Base-by-base conservation (phyloP, 805 yeast species). In the Nematodospora valgi region DNA sequence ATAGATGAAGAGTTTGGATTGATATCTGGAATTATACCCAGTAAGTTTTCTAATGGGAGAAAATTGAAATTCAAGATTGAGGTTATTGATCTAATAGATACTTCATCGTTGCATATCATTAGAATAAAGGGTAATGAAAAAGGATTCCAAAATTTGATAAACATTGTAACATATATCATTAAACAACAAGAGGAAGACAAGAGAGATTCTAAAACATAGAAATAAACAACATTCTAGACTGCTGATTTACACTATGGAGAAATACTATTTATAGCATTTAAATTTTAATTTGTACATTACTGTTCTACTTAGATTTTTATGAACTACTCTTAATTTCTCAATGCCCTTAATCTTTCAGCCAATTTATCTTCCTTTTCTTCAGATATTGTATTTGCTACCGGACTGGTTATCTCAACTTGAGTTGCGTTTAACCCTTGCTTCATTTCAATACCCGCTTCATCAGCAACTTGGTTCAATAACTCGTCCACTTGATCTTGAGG, bases 401-500 rank as follows among this genome's bases (percentile, higher is more conserved):
- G 70, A 3, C 70, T 48, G 15, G 51, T 44, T 12, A 67, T 56
- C 9, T 70, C 72, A 1, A 78, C 75, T 48, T 74, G 66, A 11
- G 87, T 78, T 42, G 78, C 84, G 30, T 76, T 76, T 43, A 94
- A 76, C 33, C 86, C 82, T 49, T 89, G 97, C 49, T 82, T 81
- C 68, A 89, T 70, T 56, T 93, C 98, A 27, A 93, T 68, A 2
- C 98, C 99, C 0, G 96, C 97, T 56, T 91, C 98, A 56, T 91
- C 98, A 0, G 98, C 98, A 11, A 93, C 89, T 57, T 86, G 87
- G 52, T 73, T 87, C 85, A 91, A 75, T 53, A 91, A 68, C 41
- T 82, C 75, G 54, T 93, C 97, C 23, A 91, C 98, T 44, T 89
- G 93, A 39, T 91, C 98, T 56, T 87, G 96, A 5, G 97, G 98